A percentile compares a stretch with the other conserved stretches of the same genome.
Conservation (phyloP, 1,284 basidiomycete species). For the Cryptococcus sp. region DNA sequence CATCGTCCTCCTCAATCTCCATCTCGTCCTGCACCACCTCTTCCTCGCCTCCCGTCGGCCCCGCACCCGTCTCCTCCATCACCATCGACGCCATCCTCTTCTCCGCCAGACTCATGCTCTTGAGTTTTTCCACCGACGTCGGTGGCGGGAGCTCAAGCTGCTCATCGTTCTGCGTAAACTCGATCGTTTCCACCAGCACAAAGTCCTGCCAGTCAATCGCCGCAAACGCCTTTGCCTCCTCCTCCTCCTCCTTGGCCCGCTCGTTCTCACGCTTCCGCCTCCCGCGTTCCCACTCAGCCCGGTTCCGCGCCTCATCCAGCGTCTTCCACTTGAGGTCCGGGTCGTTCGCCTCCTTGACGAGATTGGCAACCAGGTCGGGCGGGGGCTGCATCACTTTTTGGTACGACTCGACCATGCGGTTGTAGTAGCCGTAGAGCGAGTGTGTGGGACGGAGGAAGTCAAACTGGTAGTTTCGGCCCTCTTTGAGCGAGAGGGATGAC, state of each 20-base stretch:
- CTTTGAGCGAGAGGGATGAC: conserved; percentile 74
- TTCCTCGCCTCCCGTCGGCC: conserved; percentile 63
- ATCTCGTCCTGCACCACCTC: conserved; percentile 56
- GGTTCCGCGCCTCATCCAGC: conserved; percentile 69
- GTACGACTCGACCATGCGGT: conserved; percentile 95
- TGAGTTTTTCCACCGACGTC: conserved; percentile 89
- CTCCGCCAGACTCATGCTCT: conserved; percentile 94
- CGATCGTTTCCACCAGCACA: conserved; percentile 96
- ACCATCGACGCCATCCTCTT: conserved; percentile 98
- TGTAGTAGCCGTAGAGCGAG: conserved; percentile 95
- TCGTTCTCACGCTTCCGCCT: conserved; percentile 81
- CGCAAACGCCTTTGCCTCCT: conserved; percentile 64
- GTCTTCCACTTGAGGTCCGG: conserved; percentile 65
- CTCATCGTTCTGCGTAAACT: conserved; percentile 90
- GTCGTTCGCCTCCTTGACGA: conserved; percentile 62
- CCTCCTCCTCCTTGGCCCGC: conserved; percentile 83
- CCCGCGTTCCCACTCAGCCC: conserved; percentile 85
- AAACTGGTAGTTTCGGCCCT: conserved; percentile 95
- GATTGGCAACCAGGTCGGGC: conserved; percentile 65
- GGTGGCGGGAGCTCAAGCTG: conserved; percentile 89
- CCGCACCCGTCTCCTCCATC: conserved; percentile 85
- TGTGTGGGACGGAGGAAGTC: conserved; percentile 95
- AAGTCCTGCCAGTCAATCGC: conserved; percentile 99
- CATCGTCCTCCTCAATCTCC: conserved; percentile 48
- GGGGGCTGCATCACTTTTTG: conserved; percentile 82